Conservation (phyloP, 768 basidiomycete species). For the Xanthoconium purpureum region DNA sequence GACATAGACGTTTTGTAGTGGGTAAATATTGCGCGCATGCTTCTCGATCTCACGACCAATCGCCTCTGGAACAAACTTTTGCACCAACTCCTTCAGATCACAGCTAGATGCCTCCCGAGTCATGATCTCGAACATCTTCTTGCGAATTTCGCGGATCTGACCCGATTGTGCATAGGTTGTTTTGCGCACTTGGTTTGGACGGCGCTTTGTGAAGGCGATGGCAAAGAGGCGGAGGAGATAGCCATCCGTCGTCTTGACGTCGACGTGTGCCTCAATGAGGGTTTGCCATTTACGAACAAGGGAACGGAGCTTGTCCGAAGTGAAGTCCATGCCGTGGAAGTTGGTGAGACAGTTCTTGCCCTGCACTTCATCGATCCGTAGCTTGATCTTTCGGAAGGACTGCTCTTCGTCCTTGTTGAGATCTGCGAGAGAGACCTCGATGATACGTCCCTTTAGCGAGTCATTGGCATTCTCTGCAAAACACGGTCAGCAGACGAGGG, state of each 20-base stretch:
- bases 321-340: conserved; percentile 99
- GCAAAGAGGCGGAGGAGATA: conserved; percentile 99
- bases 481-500: conserved; percentile 7
- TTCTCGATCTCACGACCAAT: conserved; percentile 99
- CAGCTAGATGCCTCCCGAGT: conserved; percentile 91
- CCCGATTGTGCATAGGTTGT: conserved; percentile 96
- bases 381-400: conserved; percentile 98
- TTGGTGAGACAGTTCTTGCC: conserved; percentile 99
- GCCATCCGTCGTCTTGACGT: conserved; percentile 98
- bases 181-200: conserved; percentile 95
- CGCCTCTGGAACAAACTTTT: conserved; percentile 98
- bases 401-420: conserved; percentile 99
- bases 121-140: conserved; percentile 99
- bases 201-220: conserved; percentile 98
- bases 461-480: conserved; percentile 93
- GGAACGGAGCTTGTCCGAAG: conserved; percentile 98
- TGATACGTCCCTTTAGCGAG: conserved; percentile 93
- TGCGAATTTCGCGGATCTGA: conserved; percentile 96
- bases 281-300: conserved; percentile 99
- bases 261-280: conserved; percentile 97
- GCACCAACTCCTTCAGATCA: conserved; percentile 96
- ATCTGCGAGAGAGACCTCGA: conserved; percentile 95
- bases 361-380: conserved; percentile 93
- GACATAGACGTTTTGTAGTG: conserved; percentile 97
- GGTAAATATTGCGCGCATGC: conserved; percentile 93